phyloP scores from a whole-genome alignment of 192 early-diverging fungal genomes.

The Phlyctochytrium planicorne region DNA sequence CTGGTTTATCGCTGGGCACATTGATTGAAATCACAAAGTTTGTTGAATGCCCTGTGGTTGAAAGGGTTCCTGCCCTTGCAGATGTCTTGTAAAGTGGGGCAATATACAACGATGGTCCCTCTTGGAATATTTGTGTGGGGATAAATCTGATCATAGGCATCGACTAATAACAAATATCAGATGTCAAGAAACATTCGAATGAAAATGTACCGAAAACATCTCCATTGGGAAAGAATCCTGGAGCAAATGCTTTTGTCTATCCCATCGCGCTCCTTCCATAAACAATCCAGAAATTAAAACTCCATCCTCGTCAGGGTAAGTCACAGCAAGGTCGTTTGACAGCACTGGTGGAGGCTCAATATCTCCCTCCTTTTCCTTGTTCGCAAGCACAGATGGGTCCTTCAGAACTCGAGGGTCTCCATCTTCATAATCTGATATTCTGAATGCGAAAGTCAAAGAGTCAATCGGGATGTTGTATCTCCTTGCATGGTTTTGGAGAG shows the following conservation, averaged over 20 bases:
- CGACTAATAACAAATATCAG: slow-evolving; percentile 31
- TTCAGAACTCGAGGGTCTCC: slow-evolving; percentile 24
- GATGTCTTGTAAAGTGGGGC: slow-evolving; percentile 64
- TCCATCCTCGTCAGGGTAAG: slow-evolving; percentile 45
- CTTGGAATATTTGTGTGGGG: slow-evolving; percentile 44
- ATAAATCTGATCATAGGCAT: slow-evolving; percentile 60
- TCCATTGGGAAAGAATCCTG: slow-evolving; percentile 67
- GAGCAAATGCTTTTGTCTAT: slow-evolving; percentile 45
- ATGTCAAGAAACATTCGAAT: slow-evolving; percentile 5
- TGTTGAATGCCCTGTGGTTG: slow-evolving; percentile 63
- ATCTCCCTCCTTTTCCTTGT: neutral
- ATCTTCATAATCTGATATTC: slow-evolving; percentile 46
- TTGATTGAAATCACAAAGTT: slow-evolving; percentile 58
- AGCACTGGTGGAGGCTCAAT: neutral
- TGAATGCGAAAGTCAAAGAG: slow-evolving; percentile 48
- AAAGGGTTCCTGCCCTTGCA: slow-evolving; percentile 58
- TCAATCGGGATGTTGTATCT: slow-evolving; percentile 63
- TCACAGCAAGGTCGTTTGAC: neutral
- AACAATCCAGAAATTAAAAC: slow-evolving; percentile 56
- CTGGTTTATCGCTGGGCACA: slow-evolving; percentile 51
- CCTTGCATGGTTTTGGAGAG: slow-evolving; percentile 61
- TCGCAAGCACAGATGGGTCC: slow-evolving; percentile 11
- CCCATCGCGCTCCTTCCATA: slow-evolving; percentile 63
- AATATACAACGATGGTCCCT: slow-evolving; percentile 37
- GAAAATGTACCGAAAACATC: slow-evolving; percentile 56